Conservation (phyloP, 129 eudicot species). For the Escallonia herrerae region DNA sequence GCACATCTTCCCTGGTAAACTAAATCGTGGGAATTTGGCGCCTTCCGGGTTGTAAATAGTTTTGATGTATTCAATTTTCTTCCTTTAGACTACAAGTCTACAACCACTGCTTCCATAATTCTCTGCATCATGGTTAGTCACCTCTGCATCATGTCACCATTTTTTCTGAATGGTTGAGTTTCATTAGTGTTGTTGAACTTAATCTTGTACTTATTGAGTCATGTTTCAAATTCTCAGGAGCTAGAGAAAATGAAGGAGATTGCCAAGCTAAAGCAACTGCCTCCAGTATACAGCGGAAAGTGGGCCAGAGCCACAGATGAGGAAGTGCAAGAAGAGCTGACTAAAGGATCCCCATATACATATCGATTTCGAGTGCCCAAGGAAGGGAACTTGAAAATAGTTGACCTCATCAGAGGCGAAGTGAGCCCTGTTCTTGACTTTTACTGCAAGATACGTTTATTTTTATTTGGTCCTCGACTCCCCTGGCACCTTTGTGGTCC, state of each 20-base stretch:
- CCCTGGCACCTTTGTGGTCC: too few species aligned
- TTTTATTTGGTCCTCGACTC: too few species aligned
- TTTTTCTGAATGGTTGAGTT: neutral
- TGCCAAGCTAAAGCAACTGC: slow-evolving; percentile 70
- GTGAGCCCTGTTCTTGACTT: slow-evolving; percentile 28
- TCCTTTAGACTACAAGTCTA: too few species aligned
- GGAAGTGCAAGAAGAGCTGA: slow-evolving; percentile 71
- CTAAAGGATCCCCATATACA: slow-evolving; percentile 80
- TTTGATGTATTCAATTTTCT: too few species aligned
- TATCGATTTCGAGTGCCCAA: slow-evolving; percentile 89
- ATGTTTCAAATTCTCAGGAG: slow-evolving; percentile 39
- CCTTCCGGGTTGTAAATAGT: too few species aligned
- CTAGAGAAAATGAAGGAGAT: slow-evolving; percentile 84
- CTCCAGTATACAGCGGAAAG: slow-evolving; percentile 89
- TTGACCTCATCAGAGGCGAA: slow-evolving; percentile 87
- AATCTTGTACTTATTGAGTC: neutral
- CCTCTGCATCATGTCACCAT: too few species aligned
- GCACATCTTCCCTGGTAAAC: too few species aligned
- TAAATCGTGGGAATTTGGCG: too few species aligned
- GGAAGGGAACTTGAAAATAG: slow-evolving; percentile 64
- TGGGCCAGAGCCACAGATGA: slow-evolving; percentile 74
- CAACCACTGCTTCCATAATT: too few species aligned
- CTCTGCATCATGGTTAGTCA: too few species aligned
- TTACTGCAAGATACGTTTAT: neutral
- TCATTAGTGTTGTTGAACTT: neutral